Base-by-base conservation (phyloP, 2,329 filamentous ascomycete genomes). In the Cercospora zeina region DNA sequence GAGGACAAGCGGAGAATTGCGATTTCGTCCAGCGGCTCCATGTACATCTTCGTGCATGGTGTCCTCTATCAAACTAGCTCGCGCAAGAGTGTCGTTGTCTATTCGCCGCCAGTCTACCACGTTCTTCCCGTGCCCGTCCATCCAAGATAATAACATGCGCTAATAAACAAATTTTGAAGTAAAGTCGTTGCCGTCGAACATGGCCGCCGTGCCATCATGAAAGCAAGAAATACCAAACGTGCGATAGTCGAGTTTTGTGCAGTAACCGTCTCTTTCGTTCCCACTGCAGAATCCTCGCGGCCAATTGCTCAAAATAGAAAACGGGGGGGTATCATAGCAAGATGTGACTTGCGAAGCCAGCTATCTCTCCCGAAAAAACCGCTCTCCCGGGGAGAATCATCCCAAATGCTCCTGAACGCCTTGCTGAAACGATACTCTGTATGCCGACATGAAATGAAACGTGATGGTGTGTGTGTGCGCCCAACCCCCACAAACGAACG, bases 351-450 rank as follows among this genome's bases (percentile, higher is more conserved):
- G 63, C 64, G 66, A 68, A 68, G 67, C 65, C 62, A 67, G 68
- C 65, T 71, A 70, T 70, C 68, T 67, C 69, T 68, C 67, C 61
- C 63, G 62, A 62, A 62, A 61, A 45, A 58, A 58, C 37, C 34
- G 50, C 53, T 50, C 54, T 47, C 55, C 45, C 30, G 61, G 68
- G 65, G 68, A 62, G 64, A 70, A 65, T 70, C 67, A 72, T 70
- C 67, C 70, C 69, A 65, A 65, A 65, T 58, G 65, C 67, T 66
- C 67, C 66, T 51, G 33, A 69, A 71, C 69, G 63, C 69, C 69
- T 71, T 69, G 70, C 70, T 72, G 65, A 70, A 68, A 63, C 62
- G 62, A 66, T 64, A 65, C 62, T 60, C 57, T 56, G 13, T 58
- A 58, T 61, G 58, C 58, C 58, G 60, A 63, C 57, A 59, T 53